Base-by-base conservation (phyloP, 2,329 filamentous ascomycete genomes). In the Lachnum nothofagi region DNA sequence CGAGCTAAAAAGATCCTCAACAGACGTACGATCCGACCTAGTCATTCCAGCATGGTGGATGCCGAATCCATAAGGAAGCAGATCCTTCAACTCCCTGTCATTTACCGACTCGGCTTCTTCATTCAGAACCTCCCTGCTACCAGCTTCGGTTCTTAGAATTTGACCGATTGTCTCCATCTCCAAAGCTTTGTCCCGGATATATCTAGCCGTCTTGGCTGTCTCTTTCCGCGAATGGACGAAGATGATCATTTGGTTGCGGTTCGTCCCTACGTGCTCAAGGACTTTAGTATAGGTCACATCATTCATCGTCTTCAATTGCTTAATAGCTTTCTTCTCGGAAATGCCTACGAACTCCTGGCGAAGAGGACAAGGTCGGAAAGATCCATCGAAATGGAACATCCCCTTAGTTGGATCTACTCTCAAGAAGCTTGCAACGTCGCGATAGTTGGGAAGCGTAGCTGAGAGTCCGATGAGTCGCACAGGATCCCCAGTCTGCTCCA, bases 21-120 rank as follows among this genome's bases (percentile, higher is more conserved):
- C 93, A 42, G 91, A 88, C 23, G 87, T 91, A 70, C 94, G 85
- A 73, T 98, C 94, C n/a, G 86, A 83, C 66, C 93, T 82, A 67
- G 83, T 94, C 88, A 98, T 94, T 69, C 93, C 93, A 64, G 93
- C 93, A 69, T 98, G 93, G 72, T 98, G 93, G 52, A 98, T 98
- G 64, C 93, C 93, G 60, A 98, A 94, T 5, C 94, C 93, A 60
- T 97, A 97, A 0, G 93, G 93, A 64, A 98, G 73, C 9, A 98
- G 74, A 64, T 97, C 93, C 67, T 97, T 97, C 44, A 98, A 75
- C 46, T 95, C 91, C 43, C 83, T 75, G 65, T 98, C 93, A 27
- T 85, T 83, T 16, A 93, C 87, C 47, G 85, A 79, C 48, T 88
- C 86, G 0, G 90, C 83, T 62, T 95, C 90, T 65, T 94, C 87